These are phyloP conservation scores for Penicillium ochrochloron DNA, from an alignment of 495 filamentous ascomycete species.

Conservation along the genomic window DNA sequence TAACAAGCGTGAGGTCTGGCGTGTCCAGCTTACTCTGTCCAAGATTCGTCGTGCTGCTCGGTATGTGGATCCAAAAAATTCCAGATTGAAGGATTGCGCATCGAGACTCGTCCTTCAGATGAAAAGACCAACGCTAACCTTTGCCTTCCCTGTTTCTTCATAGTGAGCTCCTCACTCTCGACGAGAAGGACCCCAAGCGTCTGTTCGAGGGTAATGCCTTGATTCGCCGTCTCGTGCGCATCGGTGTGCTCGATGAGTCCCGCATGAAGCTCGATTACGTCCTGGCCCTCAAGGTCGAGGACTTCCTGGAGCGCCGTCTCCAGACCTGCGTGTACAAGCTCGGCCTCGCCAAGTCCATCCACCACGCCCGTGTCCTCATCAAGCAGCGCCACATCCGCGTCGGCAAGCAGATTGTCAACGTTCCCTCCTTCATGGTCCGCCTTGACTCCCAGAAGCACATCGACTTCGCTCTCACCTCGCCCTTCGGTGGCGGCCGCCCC, in stretches of 20 bases:
- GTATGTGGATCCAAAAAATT: conserved; percentile 56
- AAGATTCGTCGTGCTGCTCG: conserved; percentile 99
- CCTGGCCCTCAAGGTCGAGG: conserved; percentile 94
- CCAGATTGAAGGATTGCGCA: background rate
- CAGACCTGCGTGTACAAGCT: conserved; percentile 99
- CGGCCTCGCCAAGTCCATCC: conserved; percentile 98
- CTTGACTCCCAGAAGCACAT: conserved; percentile 99
- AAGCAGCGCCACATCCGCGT: conserved; percentile 99
- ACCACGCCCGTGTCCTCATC: conserved; percentile 99
- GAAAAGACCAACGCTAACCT: conserved; percentile 15
- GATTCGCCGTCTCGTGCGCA: conserved; percentile 99
- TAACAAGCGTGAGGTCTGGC: conserved; percentile 99
- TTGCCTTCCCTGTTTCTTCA: background rate
- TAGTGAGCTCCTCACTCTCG: conserved; percentile 98
- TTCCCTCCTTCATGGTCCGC: conserved; percentile 98
- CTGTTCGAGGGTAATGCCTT: conserved; percentile 99
- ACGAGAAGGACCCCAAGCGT: conserved; percentile 99
- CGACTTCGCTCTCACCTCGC: conserved; percentile 96
- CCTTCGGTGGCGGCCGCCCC: conserved; percentile 95
- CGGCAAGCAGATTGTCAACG: conserved; percentile 99
- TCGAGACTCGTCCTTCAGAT: background rate
- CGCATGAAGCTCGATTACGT: conserved; percentile 99
- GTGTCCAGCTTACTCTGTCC: conserved; percentile 97
- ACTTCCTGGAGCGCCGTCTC: conserved; percentile 99
- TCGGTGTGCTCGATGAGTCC: conserved; percentile 99